A percentile compares a stretch with the other conserved stretches of the same genome.
phyloP scores from a whole-genome alignment of 139 green algal genomes.

The Micromonas pusilla region DNA sequence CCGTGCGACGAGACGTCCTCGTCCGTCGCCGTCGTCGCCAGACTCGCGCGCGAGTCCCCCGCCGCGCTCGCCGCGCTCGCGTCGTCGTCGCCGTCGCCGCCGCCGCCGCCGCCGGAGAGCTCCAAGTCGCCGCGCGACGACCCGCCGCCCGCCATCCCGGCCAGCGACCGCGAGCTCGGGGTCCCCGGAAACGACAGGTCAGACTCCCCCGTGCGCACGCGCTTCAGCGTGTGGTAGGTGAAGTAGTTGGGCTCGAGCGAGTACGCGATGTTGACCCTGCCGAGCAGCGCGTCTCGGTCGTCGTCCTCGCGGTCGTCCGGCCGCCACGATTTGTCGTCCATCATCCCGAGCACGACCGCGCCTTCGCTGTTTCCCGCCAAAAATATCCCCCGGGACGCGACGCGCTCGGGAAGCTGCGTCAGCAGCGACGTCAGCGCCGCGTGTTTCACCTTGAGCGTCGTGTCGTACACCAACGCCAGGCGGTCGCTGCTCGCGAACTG shows the following conservation, averaged over 20 bases:
- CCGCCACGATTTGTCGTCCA: constrained; percentile 1
- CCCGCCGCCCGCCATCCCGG: too few species aligned
- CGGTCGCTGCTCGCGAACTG: not conserved
- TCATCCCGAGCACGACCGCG: constrained; percentile 10
- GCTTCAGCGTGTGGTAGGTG: too few species aligned
- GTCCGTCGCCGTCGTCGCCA: too few species aligned
- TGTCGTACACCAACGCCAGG: not conserved
- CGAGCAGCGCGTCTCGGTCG: not conserved
- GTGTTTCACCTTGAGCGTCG: not conserved
- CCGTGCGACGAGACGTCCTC: too few species aligned
- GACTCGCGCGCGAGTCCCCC: too few species aligned
- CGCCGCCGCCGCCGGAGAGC: too few species aligned
- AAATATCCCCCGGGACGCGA: not conserved
- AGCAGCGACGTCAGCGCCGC: not conserved
- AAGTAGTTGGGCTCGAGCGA: constrained; percentile 18
- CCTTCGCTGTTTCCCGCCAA: constrained; percentile 9
- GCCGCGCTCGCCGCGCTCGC: too few species aligned
- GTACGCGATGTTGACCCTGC: constrained; percentile 15
- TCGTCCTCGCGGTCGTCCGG: not conserved
- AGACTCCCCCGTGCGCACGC: too few species aligned
- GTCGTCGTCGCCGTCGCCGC: too few species aligned
- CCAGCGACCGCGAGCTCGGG: too few species aligned
- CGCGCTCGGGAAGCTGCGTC: not conserved
- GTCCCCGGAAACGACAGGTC: too few species aligned
- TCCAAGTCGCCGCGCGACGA: too few species aligned